Conservation (phyloP, 202 grass and related monocot species). For the Digitaria exilis region DNA sequence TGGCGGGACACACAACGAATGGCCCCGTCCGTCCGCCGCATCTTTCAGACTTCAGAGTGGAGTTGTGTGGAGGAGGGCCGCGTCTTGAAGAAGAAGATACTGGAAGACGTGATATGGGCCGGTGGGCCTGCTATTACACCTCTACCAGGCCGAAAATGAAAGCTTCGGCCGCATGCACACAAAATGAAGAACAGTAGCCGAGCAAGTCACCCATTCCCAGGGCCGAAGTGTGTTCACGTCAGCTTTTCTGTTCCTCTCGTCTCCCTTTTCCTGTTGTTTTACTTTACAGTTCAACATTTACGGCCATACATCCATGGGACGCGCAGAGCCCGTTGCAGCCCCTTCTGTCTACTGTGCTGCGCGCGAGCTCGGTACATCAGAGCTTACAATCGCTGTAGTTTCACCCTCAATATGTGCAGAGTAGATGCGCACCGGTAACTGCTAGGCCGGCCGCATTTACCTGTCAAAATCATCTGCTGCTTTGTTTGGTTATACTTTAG, state of each 20-base stretch:
- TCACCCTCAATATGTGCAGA: background rate
- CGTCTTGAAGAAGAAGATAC: background rate
- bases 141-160: too few species aligned
- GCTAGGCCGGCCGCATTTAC: background rate
- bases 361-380: background rate
- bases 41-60: too few species aligned
- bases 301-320: background rate
- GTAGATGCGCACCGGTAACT: too few species aligned
- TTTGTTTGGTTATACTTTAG: background rate
- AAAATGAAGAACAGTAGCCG: too few species aligned
- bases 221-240: too few species aligned
- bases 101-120: background rate
- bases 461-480: too few species aligned
- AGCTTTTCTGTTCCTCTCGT: too few species aligned
- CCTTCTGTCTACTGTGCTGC: background rate
- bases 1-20: background rate
- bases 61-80: background rate
- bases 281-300: slow-evolving; percentile 39
- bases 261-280: background rate
- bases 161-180: too few species aligned
- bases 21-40: background rate
- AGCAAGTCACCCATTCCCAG: too few species aligned
- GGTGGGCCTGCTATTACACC: too few species aligned
- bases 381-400: background rate
- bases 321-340: background rate